phyloP scores from a whole-genome alignment of 2,329 filamentous ascomycete genomes.

The Huntiella savannae region DNA sequence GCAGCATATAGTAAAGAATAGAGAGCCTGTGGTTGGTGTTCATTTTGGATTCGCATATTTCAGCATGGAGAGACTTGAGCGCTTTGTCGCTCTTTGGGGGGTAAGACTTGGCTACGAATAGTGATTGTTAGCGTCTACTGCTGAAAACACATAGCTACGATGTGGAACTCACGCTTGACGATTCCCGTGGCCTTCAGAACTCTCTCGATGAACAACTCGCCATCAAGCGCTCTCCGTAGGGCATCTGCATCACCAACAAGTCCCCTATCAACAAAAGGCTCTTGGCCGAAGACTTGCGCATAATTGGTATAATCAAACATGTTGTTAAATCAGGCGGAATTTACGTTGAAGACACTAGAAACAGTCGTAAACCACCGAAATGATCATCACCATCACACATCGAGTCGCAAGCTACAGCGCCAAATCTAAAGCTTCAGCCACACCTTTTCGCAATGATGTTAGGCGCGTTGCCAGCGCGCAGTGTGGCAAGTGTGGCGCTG shows the following conservation, averaged over 20 bases:
- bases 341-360: too few relatives aligned
- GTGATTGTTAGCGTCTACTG: too few relatives aligned
- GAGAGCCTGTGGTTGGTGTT: constrained; percentile 64
- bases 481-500: constrained; percentile 7
- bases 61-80: constrained; percentile 49
- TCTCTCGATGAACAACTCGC: constrained; percentile 61
- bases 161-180: constrained; percentile 36
- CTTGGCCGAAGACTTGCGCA: constrained; percentile 44
- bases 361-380: too few relatives aligned
- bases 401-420: not conserved
- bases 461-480: not conserved
- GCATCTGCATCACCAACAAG: constrained; percentile 43
- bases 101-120: constrained; percentile 41
- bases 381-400: too few relatives aligned
- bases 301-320: constrained; percentile 52
- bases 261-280: constrained; percentile 38
- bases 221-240: constrained; percentile 47
- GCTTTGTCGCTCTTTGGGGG: constrained; percentile 52
- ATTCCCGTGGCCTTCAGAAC: constrained; percentile 53
- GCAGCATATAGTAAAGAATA: constrained; percentile 65
- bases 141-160: not conserved
- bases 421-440: constrained; percentile 8
- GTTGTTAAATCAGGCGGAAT: constrained; percentile 4
- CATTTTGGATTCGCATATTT: constrained; percentile 44
- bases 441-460: not conserved